A percentile compares a stretch with the other conserved stretches of the same genome.
Conservation (phyloP, 2,329 filamentous ascomycete species). For the Aspergillus alliaceus region DNA sequence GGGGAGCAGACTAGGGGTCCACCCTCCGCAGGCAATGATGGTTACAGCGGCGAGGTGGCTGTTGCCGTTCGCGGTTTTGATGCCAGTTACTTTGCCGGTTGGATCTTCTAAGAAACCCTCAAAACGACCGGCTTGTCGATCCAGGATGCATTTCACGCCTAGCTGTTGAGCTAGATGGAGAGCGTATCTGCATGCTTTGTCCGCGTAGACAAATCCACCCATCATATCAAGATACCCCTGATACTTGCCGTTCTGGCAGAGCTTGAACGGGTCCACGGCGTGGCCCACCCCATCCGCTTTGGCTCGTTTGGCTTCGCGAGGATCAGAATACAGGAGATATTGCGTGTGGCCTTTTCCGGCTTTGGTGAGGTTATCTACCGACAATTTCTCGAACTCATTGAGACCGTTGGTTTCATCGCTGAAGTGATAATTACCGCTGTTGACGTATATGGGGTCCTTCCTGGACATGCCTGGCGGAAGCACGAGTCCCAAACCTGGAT, state of each 20-base stretch:
- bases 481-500: constrained; percentile 46
- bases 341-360: constrained; percentile 38
- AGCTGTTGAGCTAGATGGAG: constrained; percentile 43
- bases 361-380: constrained; percentile 36
- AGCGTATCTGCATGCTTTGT: constrained; percentile 49
- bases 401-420: constrained; percentile 3
- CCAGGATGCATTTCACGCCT: constrained; percentile 48
- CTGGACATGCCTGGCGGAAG: constrained; percentile 40
- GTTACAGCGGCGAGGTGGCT: constrained; percentile 33
- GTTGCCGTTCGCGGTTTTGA: constrained; percentile 40
- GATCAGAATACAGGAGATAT: constrained; percentile 31
- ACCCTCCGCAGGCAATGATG: constrained; percentile 46
- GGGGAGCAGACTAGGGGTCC: constrained; percentile 46
- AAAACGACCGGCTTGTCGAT: constrained; percentile 19
- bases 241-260: constrained; percentile 17
- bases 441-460: constrained; percentile 39
- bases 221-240: constrained; percentile 48
- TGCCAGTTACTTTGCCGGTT: constrained; percentile 31
- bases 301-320: constrained; percentile 28
- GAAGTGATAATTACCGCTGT: constrained; percentile 36
- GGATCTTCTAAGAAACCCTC: not conserved
- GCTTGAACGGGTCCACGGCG: constrained; percentile 41
- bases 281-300: constrained; percentile 27
- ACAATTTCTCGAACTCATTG: constrained; percentile 37
- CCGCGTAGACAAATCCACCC: constrained; percentile 48